A percentile compares a stretch with the other conserved stretches of the same genome.
Evolutionary conservation across 306 rosid genomes (phyloP).

Genomic region (Begonia fuchsioides): DNA sequence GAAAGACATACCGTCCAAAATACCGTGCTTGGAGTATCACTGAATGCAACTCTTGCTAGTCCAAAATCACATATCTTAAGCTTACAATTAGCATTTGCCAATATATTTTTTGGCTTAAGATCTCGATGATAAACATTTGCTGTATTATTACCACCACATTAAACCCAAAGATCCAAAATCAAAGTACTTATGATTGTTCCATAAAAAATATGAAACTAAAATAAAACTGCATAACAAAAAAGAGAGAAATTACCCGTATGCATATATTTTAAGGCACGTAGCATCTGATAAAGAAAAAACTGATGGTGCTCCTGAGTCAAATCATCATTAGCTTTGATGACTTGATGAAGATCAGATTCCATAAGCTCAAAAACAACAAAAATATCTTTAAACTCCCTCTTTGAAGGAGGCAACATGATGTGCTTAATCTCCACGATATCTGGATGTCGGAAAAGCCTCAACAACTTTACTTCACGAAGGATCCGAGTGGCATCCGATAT

Average conservation of each 20-base stretch:
- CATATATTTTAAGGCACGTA: slow-evolving; percentile 85
- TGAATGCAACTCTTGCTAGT: slow-evolving; percentile 85
- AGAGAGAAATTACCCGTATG: slow-evolving; percentile 49
- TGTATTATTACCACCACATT: slow-evolving; percentile 25
- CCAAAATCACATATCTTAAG: slow-evolving; percentile 97
- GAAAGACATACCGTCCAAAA: slow-evolving; percentile 77
- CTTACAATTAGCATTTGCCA: slow-evolving; percentile 96
- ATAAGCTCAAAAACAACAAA: slow-evolving; percentile 90
- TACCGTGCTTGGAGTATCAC: slow-evolving; percentile 63
- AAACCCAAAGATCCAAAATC: slow-evolving; percentile 7
- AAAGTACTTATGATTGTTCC: background rate
- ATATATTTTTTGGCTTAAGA: slow-evolving; percentile 87
- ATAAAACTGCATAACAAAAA: background rate
- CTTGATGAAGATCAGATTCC: slow-evolving; percentile 99
- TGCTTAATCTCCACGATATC: slow-evolving; percentile 92
- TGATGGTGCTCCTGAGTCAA: slow-evolving; percentile 86
- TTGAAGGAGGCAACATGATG: slow-evolving; percentile 94
- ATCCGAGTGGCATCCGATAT: slow-evolving; percentile 81
- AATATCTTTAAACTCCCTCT: slow-evolving; percentile 83
- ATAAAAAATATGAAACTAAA: background rate
- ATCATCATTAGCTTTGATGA: slow-evolving; percentile 95
- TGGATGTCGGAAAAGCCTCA: slow-evolving; percentile 86
- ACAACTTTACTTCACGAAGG: slow-evolving; percentile 81
- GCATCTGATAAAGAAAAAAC: slow-evolving; percentile 91
- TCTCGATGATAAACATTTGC: slow-evolving; percentile 95